These are phyloP conservation scores for Bocquillonia castaneifolia DNA, from an alignment of 441 rosid species.

Conservation along the genomic window DNA sequence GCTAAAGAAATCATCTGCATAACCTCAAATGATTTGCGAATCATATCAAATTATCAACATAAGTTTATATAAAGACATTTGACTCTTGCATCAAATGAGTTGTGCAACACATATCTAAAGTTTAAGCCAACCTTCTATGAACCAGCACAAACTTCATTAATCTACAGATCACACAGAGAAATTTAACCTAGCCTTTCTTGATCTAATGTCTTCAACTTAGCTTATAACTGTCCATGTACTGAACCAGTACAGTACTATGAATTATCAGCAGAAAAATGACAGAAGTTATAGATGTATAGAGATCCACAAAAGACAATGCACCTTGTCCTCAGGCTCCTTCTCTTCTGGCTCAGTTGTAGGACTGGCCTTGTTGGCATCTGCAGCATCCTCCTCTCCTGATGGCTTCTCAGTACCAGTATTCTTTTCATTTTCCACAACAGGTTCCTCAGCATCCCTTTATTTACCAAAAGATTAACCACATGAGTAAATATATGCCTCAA, in stretches of 20 bases:
- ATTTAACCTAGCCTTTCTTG: not conserved
- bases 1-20: not conserved
- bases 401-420: constrained; percentile 53
- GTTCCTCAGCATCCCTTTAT: constrained; percentile 63
- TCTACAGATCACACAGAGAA: not conserved
- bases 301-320: constrained; percentile 13
- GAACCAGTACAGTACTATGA: not conserved
- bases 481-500: not conserved
- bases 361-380: constrained; percentile 59
- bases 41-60: not conserved
- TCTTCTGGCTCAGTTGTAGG: constrained; percentile 47
- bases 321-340: constrained; percentile 80
- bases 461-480: constrained; percentile 13
- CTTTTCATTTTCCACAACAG: constrained; percentile 51
- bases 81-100: not conserved
- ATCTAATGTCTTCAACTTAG: not conserved
- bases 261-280: not conserved
- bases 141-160: not conserved
- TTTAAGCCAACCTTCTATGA: not conserved
- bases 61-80: not conserved
- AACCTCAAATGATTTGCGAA: not conserved
- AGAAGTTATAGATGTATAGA: not conserved
- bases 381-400: constrained; percentile 50
- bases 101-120: not conserved
- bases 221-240: not conserved